Percentiles rank a stretch among this genome's conserved stretches.
Conservation (phyloP, 2,329 filamentous ascomycete species). For the Periglandula ipomoeae region DNA sequence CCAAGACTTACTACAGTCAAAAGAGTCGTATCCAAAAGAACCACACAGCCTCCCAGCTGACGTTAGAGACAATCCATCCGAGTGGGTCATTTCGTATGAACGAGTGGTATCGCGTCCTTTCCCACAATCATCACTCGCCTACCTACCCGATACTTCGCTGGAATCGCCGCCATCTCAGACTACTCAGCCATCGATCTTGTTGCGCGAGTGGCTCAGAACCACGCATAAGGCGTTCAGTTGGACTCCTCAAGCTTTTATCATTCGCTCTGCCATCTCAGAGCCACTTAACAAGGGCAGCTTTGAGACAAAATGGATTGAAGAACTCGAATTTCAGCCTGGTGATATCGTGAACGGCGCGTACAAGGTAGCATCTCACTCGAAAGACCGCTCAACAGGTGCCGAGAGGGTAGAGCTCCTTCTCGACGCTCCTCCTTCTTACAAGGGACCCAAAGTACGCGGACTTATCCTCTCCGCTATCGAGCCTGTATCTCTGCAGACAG, state of each 20-base stretch:
- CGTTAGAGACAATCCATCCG: constrained; percentile 11
- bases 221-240: constrained; percentile 19
- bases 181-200: too few species aligned
- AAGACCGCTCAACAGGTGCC: neutral
- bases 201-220: constrained; percentile 18
- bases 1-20: neutral
- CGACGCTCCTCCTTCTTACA: constrained; percentile 16
- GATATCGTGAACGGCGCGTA: constrained; percentile 25
- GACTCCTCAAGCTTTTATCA: too few species aligned
- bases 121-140: constrained; percentile 6
- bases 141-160: neutral
- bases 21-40: too few species aligned
- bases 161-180: constrained; percentile 14
- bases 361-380: constrained; percentile 17
- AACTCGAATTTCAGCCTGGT: constrained; percentile 15
- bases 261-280: too few species aligned
- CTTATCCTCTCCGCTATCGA: constrained; percentile 18
- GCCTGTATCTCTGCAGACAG: neutral
- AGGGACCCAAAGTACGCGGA: constrained; percentile 15
- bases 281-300: too few species aligned
- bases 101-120: constrained; percentile 18
- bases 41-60: constrained; percentile 13
- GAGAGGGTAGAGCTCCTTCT: constrained; percentile 21
- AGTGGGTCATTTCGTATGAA: constrained; percentile 21
- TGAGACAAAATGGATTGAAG: constrained; percentile 16